A percentile compares a stretch with the other conserved stretches of the same genome.
phyloP scores from a whole-genome alignment of 2,329 filamentous ascomycete genomes.

The Phyllosticta capitalensis region DNA sequence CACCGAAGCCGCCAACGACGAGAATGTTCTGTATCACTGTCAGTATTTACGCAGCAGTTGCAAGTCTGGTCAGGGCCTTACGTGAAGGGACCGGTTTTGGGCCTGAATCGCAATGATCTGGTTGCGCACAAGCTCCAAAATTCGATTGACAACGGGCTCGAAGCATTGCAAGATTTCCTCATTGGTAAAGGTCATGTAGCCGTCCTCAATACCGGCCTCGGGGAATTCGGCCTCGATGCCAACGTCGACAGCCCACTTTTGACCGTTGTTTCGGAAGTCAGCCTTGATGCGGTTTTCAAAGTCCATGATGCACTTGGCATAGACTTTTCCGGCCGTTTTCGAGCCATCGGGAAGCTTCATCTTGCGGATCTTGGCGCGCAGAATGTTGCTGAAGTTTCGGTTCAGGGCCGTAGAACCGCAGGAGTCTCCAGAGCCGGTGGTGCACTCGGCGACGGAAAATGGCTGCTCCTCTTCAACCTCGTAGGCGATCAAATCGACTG shows the following conservation, averaged over 20 bases:
- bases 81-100: constrained; percentile 83
- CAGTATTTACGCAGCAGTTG: neutral
- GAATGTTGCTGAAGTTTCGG: constrained; percentile 95
- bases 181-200: constrained; percentile 99
- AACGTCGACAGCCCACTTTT: constrained; percentile 98
- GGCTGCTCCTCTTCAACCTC: constrained; percentile 97
- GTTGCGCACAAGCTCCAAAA: constrained; percentile 89
- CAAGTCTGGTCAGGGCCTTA: constrained; percentile 25
- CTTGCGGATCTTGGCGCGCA: constrained; percentile 95
- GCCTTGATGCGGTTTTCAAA: constrained; percentile 99
- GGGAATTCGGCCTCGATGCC: constrained; percentile 98
- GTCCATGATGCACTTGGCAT: constrained; percentile 99
- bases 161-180: constrained; percentile 99
- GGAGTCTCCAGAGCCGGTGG: constrained; percentile 91
- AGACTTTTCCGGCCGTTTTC: constrained; percentile 94
- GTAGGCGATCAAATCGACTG: constrained; percentile 97
- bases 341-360: constrained; percentile 98
- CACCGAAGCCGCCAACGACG: constrained; percentile 95
- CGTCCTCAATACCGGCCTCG: constrained; percentile 94
- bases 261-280: constrained; percentile 97
- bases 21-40: constrained; percentile 62
- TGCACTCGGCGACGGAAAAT: constrained; percentile 95
- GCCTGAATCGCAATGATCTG: constrained; percentile 99
- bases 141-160: constrained; percentile 94
- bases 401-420: constrained; percentile 98